Percentiles rank a stretch among this genome's conserved stretches.
Conservation (phyloP, 1,284 basidiomycete species). For the Cerrena zonata region DNA sequence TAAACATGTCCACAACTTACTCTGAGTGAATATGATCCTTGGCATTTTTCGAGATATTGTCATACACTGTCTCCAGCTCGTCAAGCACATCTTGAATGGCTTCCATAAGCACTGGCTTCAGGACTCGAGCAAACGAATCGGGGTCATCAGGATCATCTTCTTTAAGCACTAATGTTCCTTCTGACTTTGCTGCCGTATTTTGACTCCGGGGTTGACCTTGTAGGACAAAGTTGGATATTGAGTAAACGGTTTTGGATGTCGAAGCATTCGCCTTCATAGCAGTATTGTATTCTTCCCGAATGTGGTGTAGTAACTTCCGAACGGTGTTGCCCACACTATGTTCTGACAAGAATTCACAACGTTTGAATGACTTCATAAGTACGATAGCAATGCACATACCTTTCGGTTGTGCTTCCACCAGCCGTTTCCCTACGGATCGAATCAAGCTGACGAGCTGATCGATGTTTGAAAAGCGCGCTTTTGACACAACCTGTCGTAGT, state of each 20-base stretch:
- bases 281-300: slow-evolving; percentile 87
- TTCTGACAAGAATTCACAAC: slow-evolving; percentile 52
- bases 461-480: slow-evolving; percentile 81
- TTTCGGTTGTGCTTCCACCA: slow-evolving; percentile 90
- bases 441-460: slow-evolving; percentile 82
- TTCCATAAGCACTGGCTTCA: slow-evolving; percentile 81
- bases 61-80: slow-evolving; percentile 92
- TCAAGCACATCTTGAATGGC: slow-evolving; percentile 91
- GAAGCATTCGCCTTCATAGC: slow-evolving; percentile 42
- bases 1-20: slow-evolving; percentile 40
- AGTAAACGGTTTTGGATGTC: slow-evolving; percentile 41
- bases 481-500: slow-evolving; percentile 82
- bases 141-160: slow-evolving; percentile 70
- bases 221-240: slow-evolving; percentile 72
- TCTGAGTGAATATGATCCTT: slow-evolving; percentile 96
- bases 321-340: slow-evolving; percentile 93
- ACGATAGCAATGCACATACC: slow-evolving; percentile 43
- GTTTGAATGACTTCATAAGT: slow-evolving; percentile 3
- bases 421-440: slow-evolving; percentile 69
- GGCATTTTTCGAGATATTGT: slow-evolving; percentile 90
- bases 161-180: slow-evolving; percentile 48
- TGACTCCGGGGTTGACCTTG: slow-evolving; percentile 70
- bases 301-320: slow-evolving; percentile 83
- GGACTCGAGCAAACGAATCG: slow-evolving; percentile 61
- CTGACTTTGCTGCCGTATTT: slow-evolving; percentile 42